phyloP scores from a whole-genome alignment of 2,329 filamentous ascomycete genomes.

The Allantophomopsis lycopodina region DNA sequence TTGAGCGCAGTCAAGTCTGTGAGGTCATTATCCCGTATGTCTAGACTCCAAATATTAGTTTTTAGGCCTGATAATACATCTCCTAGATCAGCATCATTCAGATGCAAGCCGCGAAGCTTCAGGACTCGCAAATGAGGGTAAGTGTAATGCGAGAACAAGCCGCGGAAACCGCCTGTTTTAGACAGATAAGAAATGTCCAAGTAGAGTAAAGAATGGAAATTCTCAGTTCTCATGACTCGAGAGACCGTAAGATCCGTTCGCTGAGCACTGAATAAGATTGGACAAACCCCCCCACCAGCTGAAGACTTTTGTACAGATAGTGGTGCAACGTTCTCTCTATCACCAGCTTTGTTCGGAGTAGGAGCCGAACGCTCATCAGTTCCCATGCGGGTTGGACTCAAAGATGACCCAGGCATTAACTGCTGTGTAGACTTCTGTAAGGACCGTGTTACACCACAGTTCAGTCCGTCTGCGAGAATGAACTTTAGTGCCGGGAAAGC shows the following conservation, averaged over 20 bases:
- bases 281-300: conserved; percentile 24
- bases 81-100: conserved; percentile 26
- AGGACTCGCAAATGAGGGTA: conserved; percentile 35
- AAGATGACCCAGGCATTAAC: too few relatives aligned
- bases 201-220: conserved; percentile 25
- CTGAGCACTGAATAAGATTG: conserved; percentile 27
- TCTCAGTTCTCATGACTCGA: conserved; percentile 18
- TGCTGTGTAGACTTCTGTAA: too few relatives aligned
- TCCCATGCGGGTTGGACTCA: background rate
- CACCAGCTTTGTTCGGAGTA: background rate
- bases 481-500: conserved; percentile 17
- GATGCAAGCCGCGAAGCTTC: conserved; percentile 31
- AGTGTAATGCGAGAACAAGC: conserved; percentile 20
- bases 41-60: conserved; percentile 39
- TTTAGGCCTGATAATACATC: conserved; percentile 21
- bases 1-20: conserved; percentile 23
- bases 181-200: conserved; percentile 37
- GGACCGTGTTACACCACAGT: too few relatives aligned
- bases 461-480: background rate
- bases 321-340: conserved; percentile 23
- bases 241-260: conserved; percentile 27
- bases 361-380: conserved; percentile 21
- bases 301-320: conserved; percentile 30
- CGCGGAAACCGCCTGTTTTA: conserved; percentile 17
- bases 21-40: conserved; percentile 36